Base-by-base conservation (phyloP, 768 basidiomycete species). In the Pulveroboletus sp. region DNA sequence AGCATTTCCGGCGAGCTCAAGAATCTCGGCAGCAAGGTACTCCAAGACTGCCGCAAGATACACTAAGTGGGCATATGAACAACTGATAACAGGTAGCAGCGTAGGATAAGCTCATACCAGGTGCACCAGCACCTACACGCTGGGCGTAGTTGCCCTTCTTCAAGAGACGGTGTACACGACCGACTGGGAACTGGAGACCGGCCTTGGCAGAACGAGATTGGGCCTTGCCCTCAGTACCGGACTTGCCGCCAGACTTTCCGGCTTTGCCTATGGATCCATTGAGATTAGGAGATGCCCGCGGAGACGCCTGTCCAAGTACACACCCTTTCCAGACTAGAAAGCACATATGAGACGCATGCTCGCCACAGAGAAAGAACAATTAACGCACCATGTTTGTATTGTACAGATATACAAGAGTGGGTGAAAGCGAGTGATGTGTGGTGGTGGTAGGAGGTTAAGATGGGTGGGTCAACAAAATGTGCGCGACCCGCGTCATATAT, bases 41-140 rank as follows among this genome's bases (percentile, higher is more conserved):
- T 93, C 92, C 48, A 94, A 83, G 52, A 93, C 90, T 17, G 90
- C 90, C 31, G 90, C 90, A 47, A 93, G 83, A 72, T 94, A 93
- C 43, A 94, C 89, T 87, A 45, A 27, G 5, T 52, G 54, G 42
- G 34, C 14, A 36, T 8, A 29, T 40, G 42, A 44, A 5, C 24
- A 17, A 11, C 1, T 24, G 19, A 29, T 24, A 3, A 33, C 27
- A 45, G 19, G 8, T 40, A 37, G 29, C 37, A 27, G 67, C 70
- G 24, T 34, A 29, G 6, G 6, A 24, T 27, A 11, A 1, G 2
- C 19, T n/a, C 51, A 6, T 53, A 85, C 85, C 85, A 63, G 91
- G 89, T 55, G 91, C 88, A 73, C 90, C 90, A 47, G 90, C 87
- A 71, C 91, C 90, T 53, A 93, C 84, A 67, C 91, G 87, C 59